Conservation (phyloP, 495 filamentous ascomycete species). For the Lasiosphaeria ovina region DNA sequence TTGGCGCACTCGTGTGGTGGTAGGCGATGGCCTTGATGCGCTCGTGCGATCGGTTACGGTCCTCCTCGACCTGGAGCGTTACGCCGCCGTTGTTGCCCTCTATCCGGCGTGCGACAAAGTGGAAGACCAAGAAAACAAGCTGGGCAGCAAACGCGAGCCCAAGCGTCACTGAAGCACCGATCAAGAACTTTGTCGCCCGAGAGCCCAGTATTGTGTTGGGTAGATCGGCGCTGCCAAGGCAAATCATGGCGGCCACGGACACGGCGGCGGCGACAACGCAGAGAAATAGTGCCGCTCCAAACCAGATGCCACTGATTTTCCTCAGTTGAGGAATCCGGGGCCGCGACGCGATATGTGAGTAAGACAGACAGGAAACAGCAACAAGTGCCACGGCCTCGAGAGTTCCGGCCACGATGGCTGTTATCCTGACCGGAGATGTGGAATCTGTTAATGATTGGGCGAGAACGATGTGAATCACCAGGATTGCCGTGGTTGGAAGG, state of each 20-base stretch:
- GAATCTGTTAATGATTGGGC: constrained; percentile 34
- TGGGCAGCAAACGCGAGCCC: constrained; percentile 42
- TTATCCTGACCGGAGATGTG: constrained; percentile 30
- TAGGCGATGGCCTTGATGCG: constrained; percentile 49
- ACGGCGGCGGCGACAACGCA: constrained; percentile 39
- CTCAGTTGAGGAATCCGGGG: constrained; percentile 19
- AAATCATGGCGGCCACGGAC: constrained; percentile 39
- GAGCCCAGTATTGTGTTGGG: constrained; percentile 33
- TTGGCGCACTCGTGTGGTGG: constrained; percentile 36
- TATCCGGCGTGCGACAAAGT: constrained; percentile 33
- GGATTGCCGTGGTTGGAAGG: constrained; percentile 39
- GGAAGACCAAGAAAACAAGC: constrained; percentile 38
- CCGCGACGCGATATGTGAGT: constrained; percentile 23
- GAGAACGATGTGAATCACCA: constrained; percentile 41
- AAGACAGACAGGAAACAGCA: constrained; percentile 27
- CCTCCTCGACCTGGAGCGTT: constrained; percentile 32
- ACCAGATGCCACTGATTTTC: constrained; percentile 32
- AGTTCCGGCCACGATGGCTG: constrained; percentile 36
- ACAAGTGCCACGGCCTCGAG: constrained; percentile 36
- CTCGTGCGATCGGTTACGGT: constrained; percentile 24
- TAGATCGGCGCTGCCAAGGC: constrained; percentile 32
- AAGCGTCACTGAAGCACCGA: constrained; percentile 40
- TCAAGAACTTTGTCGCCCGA: constrained; percentile 29
- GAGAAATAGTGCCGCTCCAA: constrained; percentile 33
- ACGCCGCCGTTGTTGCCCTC: constrained; percentile 22